Evolutionary conservation across 257 asterid genomes (phyloP), one percentile per base, ranked within the genome.

Genomic region (Prunella vulgaris): DNA sequence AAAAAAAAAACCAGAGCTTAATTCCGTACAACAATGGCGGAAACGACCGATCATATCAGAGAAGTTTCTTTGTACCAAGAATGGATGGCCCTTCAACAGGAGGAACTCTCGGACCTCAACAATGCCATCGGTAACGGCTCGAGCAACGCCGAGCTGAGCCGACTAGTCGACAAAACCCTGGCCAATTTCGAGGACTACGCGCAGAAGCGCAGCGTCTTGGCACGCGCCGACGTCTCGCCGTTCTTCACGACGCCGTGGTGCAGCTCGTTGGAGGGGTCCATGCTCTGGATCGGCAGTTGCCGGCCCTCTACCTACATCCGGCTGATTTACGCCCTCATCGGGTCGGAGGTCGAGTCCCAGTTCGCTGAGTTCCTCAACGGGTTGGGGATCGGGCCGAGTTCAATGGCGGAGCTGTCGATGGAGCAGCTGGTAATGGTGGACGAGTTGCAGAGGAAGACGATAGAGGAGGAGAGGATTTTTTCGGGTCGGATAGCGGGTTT

Each of bases 261-360:
- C 69, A 54, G 75, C 10, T 66, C 90, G 1, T 76, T 87, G 6
- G 89, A 83, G 77, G 57, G 79, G 2, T 85, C 94, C 1, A 79
- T 81, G n/a, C 74, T 73, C 1, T 87, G 90, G 94, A 74, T 85
- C 73, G 87, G 80, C 2, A 86, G 90, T 0, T 87, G 94, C 73
- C 60, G 90, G 3, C 93, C 93, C 8, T 73, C 88, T 21, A 73
- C 83, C 22, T 79, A 71, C 57, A 35, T 80, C 69, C 83, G 90
- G 5, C 85, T 83, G 10, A 72, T 69, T 18, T 78, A 85, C 68
- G 86, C 82, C 0, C 78, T 87, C 10, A 78, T 77, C 21, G 89
- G 87, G 21, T 4, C 59, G 24, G 74, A 83, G 13, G 56, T 80
- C 22, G 87, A 85, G 53, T 64, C 85, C 0, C 80, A 58, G 0